Conservation (phyloP, 805 yeast species). For the Suhomyces canberraensis region DNA sequence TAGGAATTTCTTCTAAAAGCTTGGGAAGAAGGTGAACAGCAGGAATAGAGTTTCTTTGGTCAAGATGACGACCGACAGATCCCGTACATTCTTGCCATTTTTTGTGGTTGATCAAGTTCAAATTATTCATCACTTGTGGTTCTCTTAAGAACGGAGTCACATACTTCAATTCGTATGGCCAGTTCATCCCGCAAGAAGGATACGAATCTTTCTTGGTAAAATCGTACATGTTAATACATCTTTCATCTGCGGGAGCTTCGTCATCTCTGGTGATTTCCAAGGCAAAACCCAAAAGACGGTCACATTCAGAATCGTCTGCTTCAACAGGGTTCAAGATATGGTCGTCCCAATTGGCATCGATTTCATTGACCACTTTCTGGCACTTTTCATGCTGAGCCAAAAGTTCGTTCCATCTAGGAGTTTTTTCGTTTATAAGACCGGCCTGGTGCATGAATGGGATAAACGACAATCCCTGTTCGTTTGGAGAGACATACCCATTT, state of each 20-base stretch:
- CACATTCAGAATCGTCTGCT: slow-evolving; percentile 41
- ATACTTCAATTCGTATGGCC: slow-evolving; percentile 68
- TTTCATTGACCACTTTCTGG: slow-evolving; percentile 47
- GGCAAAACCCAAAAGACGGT: slow-evolving; percentile 37
- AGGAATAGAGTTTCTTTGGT: slow-evolving; percentile 53
- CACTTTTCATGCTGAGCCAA: slow-evolving; percentile 55
- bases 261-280: slow-evolving; percentile 24
- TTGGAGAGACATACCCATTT: slow-evolving; percentile 93
- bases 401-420: slow-evolving; percentile 39
- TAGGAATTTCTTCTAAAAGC: slow-evolving; percentile 54
- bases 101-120: slow-evolving; percentile 46
- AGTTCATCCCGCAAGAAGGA: slow-evolving; percentile 87
- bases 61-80: slow-evolving; percentile 51
- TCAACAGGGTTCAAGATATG: slow-evolving; percentile 18
- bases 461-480: slow-evolving; percentile 76
- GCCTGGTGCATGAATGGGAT: slow-evolving; percentile 65
- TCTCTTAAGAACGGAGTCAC: slow-evolving; percentile 51
- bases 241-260: slow-evolving; percentile 32
- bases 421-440: slow-evolving; percentile 47
- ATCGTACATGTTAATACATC: slow-evolving; percentile 84
- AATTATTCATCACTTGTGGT: slow-evolving; percentile 44
- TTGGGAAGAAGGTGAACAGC: slow-evolving; percentile 66
- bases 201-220: slow-evolving; percentile 63
- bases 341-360: slow-evolving; percentile 16
- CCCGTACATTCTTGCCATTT: slow-evolving; percentile 79